Percentiles rank a stretch among this genome's conserved stretches.
Conservation (phyloP, 202 grass and related monocot species). For the Panicum virgatum region DNA sequence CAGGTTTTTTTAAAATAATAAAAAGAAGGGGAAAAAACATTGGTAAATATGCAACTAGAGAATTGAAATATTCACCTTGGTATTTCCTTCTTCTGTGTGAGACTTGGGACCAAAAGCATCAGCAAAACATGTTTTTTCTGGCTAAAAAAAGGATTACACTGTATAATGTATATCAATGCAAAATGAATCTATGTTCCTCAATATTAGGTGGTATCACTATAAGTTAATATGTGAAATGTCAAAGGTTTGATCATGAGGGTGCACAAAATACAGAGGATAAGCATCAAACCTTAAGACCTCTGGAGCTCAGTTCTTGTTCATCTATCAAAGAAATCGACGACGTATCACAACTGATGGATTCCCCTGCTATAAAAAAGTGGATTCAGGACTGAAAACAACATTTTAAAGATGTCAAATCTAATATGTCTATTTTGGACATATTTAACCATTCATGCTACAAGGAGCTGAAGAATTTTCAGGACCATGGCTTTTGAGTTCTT, state of each 20-base stretch:
- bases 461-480: slow-evolving; percentile 20
- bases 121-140: slow-evolving; percentile 16
- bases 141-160: slow-evolving; percentile 21
- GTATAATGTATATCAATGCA: slow-evolving; percentile 21
- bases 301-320: slow-evolving; percentile 35
- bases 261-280: slow-evolving; percentile 1
- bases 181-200: background rate
- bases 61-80: slow-evolving; percentile 22
- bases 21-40: background rate
- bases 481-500: slow-evolving; percentile 11
- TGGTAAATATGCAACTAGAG: background rate
- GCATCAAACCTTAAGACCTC: slow-evolving; percentile 35
- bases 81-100: slow-evolving; percentile 7
- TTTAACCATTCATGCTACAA: slow-evolving; percentile 32
- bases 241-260: background rate
- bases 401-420: slow-evolving; percentile 4
- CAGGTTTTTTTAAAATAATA: background rate
- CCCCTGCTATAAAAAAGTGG: slow-evolving; percentile 23
- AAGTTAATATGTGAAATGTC: background rate
- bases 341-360: slow-evolving; percentile 7
- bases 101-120: background rate
- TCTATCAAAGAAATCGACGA: slow-evolving; percentile 27
- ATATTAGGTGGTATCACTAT: background rate
- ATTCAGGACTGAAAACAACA: slow-evolving; percentile 22
- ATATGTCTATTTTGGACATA: background rate